Evolutionary conservation across 805 yeast species (phyloP).

Genomic region (Ogataea salicorniae): DNA sequence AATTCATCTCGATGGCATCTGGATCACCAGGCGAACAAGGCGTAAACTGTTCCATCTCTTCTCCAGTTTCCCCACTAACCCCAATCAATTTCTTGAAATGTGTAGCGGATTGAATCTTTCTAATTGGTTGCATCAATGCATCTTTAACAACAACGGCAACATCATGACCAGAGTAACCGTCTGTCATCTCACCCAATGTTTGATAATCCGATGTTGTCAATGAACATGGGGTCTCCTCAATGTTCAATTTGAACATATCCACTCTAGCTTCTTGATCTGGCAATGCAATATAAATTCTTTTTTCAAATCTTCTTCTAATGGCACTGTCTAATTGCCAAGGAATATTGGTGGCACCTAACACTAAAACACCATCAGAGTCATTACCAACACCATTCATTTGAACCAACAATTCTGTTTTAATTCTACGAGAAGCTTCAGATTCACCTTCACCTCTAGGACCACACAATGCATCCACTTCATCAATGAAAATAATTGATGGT

Average conservation of each 20-base stretch:
- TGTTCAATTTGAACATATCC: constrained; percentile 89
- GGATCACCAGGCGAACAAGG: constrained; percentile 98
- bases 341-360: constrained; percentile 94
- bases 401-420: constrained; percentile 90
- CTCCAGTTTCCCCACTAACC: constrained; percentile 34
- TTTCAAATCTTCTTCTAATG: constrained; percentile 91
- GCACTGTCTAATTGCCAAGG: constrained; percentile 99
- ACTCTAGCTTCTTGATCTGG: constrained; percentile 93
- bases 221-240: constrained; percentile 83
- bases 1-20: constrained; percentile 81
- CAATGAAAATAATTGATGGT: constrained; percentile 94
- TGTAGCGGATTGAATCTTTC: constrained; percentile 93
- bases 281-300: constrained; percentile 88
- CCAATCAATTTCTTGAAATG: constrained; percentile 69
- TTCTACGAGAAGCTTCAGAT: constrained; percentile 92
- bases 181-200: constrained; percentile 85
- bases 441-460: constrained; percentile 99
- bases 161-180: constrained; percentile 97
- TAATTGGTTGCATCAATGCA: constrained; percentile 95
- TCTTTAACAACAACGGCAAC: constrained; percentile 94
- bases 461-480: constrained; percentile 96
- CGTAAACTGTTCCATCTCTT: constrained; percentile 46
- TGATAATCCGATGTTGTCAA: constrained; percentile 69
- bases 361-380: constrained; percentile 87
- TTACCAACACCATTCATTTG: constrained; percentile 99